Conservation (phyloP, 208 protist genomes). For the Wallacemonas rigidus region DNA sequence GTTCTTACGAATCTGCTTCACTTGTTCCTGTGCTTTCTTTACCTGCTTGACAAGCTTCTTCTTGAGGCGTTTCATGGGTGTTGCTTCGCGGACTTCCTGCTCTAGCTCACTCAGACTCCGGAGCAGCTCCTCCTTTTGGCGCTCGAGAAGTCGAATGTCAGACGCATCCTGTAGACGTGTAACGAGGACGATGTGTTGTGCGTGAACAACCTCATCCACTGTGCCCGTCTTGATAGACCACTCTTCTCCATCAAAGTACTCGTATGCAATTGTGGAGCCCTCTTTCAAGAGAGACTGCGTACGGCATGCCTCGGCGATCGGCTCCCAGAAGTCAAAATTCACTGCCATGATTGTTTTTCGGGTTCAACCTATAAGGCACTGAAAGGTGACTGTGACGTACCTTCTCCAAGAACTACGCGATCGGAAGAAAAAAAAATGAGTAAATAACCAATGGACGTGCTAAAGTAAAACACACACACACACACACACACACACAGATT, state of each 20-base stretch:
- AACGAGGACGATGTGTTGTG: slow-evolving; percentile 8
- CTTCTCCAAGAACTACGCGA: not conserved
- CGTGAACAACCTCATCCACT: slow-evolving; percentile 9
- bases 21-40: slow-evolving; percentile 25
- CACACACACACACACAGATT: no score
- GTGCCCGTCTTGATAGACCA: slow-evolving; percentile 15
- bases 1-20: slow-evolving; percentile 33
- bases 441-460: slow-evolving; percentile 6
- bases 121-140: slow-evolving; percentile 13
- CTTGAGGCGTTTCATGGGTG: slow-evolving; percentile 17
- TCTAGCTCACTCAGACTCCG: slow-evolving; percentile 6
- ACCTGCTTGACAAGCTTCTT: slow-evolving; percentile 31
- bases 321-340: slow-evolving; percentile 19
- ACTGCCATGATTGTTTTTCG: slow-evolving; percentile 12
- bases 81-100: slow-evolving; percentile 10
- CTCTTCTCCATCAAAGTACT: slow-evolving; percentile 17
- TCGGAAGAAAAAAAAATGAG: slow-evolving; percentile 23
- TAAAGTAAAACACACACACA: slow-evolving; percentile 12
- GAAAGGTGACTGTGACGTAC: not conserved
- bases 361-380: not conserved
- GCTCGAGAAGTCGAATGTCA: not conserved
- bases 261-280: slow-evolving; percentile 4
- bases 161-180: slow-evolving; percentile 3
- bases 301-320: slow-evolving; percentile 11
- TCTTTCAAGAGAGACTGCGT: slow-evolving; percentile 11